Percentiles rank a stretch among this genome's conserved stretches.
These are phyloP conservation scores for Cyclotella cryptica DNA, from an alignment of 108 stramenopile species.

Conservation along the genomic window DNA sequence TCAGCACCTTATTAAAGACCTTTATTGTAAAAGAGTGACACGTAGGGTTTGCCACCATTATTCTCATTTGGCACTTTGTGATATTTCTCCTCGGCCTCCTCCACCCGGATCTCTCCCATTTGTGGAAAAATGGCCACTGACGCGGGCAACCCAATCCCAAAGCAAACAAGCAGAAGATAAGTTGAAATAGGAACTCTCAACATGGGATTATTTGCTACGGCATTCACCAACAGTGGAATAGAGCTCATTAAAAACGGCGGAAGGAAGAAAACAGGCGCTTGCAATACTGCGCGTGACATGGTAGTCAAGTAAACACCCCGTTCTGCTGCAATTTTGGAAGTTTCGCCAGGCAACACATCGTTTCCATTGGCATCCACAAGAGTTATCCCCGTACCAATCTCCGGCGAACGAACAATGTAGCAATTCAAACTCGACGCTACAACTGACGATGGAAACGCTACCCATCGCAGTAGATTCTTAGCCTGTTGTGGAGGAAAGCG, in stretches of 20 bases:
- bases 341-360: slow-evolving; percentile 54
- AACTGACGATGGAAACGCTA: slow-evolving; percentile 87
- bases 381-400: slow-evolving; percentile 82
- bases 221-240: slow-evolving; percentile 47
- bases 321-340: slow-evolving; percentile 69
- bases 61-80: slow-evolving; percentile 30
- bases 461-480: slow-evolving; percentile 71
- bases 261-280: slow-evolving; percentile 86
- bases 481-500: slow-evolving; percentile 65
- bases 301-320: slow-evolving; percentile 84
- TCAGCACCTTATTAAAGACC: slow-evolving; percentile 51
- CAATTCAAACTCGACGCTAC: slow-evolving; percentile 87
- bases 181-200: slow-evolving; percentile 84
- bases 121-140: slow-evolving; percentile 91
- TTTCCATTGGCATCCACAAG: slow-evolving; percentile 60
- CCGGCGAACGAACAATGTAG: slow-evolving; percentile 88
- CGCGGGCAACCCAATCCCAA: slow-evolving; percentile 86
- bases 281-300: slow-evolving; percentile 75
- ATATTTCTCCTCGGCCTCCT: slow-evolving; percentile 76
- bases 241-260: slow-evolving; percentile 72
- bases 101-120: slow-evolving; percentile 64
- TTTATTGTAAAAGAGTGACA: slow-evolving; percentile 79
- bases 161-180: slow-evolving; percentile 71
- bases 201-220: slow-evolving; percentile 51
- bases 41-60: slow-evolving; percentile 55